A percentile compares a stretch with the other conserved stretches of the same genome.
Evolutionary conservation across 202 grass and related monocot genomes (phyloP).

Genomic region (Saccharum hybrid): DNA sequence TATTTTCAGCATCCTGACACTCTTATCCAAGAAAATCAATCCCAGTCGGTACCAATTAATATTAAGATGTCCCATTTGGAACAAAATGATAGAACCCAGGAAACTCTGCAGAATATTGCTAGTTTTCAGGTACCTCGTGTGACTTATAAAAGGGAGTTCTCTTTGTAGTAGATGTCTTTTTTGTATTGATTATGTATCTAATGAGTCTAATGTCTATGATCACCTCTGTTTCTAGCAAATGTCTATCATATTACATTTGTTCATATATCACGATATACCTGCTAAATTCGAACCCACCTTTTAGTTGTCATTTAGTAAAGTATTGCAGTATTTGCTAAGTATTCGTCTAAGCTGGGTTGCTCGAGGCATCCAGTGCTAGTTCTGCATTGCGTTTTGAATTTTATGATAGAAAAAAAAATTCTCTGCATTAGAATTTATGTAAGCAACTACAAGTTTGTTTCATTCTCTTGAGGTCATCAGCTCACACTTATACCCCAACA

Average conservation of each 20-base stretch:
- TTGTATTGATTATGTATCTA: constrained; percentile 6
- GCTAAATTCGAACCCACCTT: constrained; percentile 20
- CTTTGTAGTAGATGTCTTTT: neutral
- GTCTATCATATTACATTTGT: neutral
- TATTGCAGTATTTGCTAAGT: neutral
- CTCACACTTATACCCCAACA: constrained; percentile 4
- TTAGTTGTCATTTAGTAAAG: neutral
- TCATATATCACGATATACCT: neutral
- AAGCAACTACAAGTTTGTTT: neutral
- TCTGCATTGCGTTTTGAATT: constrained; percentile 7
- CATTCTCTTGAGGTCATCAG: constrained; percentile 6
- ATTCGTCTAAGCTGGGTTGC: constrained; percentile 14
- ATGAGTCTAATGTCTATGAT: neutral
- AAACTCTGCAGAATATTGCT: constrained; percentile 65
- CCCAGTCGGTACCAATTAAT: constrained; percentile 32
- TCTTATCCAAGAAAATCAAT: constrained; percentile 29
- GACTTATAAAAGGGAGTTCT: constrained; percentile 17
- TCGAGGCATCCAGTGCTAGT: constrained; percentile 11
- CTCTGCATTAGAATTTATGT: neutral
- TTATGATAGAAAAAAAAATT: constrained; percentile 18
- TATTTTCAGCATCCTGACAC: neutral
- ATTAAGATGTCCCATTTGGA: constrained; percentile 41
- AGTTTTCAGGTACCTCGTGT: constrained; percentile 74
- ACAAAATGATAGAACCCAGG: constrained; percentile 38
- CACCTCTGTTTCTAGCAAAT: constrained; percentile 17